Conservation (phyloP, 2,329 filamentous ascomycete genomes). For the Sphaceloma murrayae region DNA sequence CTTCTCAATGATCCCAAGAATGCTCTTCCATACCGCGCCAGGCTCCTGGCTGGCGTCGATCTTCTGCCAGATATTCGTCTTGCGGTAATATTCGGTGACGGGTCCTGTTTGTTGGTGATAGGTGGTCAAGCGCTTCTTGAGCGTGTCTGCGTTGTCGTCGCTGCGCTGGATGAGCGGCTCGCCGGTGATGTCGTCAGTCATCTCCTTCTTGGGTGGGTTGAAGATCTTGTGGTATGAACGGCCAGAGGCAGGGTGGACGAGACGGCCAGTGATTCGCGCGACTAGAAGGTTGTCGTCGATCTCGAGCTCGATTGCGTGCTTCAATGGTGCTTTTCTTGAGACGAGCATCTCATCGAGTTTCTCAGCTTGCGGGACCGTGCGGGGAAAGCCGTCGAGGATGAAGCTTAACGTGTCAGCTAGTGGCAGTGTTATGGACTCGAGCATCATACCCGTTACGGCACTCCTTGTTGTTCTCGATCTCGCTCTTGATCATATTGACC, state of each 20-base stretch:
- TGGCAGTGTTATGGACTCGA: not conserved
- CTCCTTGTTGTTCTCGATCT: slow-evolving; percentile 87
- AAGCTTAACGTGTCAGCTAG: slow-evolving; percentile 50
- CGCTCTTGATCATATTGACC: slow-evolving; percentile 98
- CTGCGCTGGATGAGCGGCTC: slow-evolving; percentile 93
- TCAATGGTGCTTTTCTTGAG: slow-evolving; percentile 68
- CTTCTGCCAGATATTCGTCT: slow-evolving; percentile 91
- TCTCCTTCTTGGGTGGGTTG: slow-evolving; percentile 87
- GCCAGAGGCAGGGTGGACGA: slow-evolving; percentile 91
- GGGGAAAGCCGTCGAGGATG: slow-evolving; percentile 97
- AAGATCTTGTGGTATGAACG: slow-evolving; percentile 98
- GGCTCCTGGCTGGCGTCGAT: slow-evolving; percentile 95
- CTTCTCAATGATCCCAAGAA: slow-evolving; percentile 69
- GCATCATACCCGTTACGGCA: slow-evolving; percentile 82
- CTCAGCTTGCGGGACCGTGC: slow-evolving; percentile 90
- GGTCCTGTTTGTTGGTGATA: slow-evolving; percentile 92
- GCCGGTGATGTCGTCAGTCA: slow-evolving; percentile 95
- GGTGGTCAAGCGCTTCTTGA: slow-evolving; percentile 87
- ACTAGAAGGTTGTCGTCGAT: slow-evolving; percentile 93
- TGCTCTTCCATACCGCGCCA: slow-evolving; percentile 86
- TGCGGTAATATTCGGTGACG: slow-evolving; percentile 93
- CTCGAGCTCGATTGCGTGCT: slow-evolving; percentile 92
- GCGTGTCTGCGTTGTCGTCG: slow-evolving; percentile 91
- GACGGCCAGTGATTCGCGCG: slow-evolving; percentile 87
- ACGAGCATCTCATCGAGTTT: slow-evolving; percentile 86